These are phyloP conservation scores for Marasmius tenuissimus DNA, from an alignment of 1,284 basidiomycete genomes.

Conservation along the genomic window DNA sequence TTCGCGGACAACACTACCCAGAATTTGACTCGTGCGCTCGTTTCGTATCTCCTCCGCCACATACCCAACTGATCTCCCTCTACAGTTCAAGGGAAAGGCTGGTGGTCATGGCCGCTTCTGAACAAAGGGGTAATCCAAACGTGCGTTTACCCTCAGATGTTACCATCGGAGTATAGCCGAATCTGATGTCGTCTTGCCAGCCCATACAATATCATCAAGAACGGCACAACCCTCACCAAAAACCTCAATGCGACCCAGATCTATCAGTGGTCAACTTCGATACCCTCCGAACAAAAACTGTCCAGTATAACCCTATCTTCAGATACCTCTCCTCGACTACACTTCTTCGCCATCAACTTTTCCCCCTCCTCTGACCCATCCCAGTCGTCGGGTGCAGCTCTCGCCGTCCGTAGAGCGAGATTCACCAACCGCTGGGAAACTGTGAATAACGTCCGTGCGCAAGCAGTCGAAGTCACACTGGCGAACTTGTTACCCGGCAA, in stretches of 20 bases:
- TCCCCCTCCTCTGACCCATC: slow-evolving; percentile 27
- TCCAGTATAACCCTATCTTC: slow-evolving; percentile 40
- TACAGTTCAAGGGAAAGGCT: slow-evolving; percentile 39
- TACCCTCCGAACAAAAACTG: slow-evolving; percentile 38
- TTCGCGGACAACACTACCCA: slow-evolving; percentile 27
- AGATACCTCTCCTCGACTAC: slow-evolving; percentile 32
- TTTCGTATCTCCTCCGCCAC: not conserved
- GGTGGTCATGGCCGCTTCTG: slow-evolving; percentile 34
- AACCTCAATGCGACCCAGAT: slow-evolving; percentile 42
- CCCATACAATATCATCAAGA: slow-evolving; percentile 36
- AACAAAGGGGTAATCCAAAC: slow-evolving; percentile 37
- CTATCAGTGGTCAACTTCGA: slow-evolving; percentile 42
- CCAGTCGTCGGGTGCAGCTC: slow-evolving; percentile 19
- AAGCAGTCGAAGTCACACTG: slow-evolving; percentile 45
- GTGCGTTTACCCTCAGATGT: slow-evolving; percentile 22
- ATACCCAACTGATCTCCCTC: not conserved
- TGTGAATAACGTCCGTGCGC: slow-evolving; percentile 31
- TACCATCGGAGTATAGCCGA: not conserved
- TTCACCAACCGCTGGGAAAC: slow-evolving; percentile 46
- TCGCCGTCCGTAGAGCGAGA: slow-evolving; percentile 37
- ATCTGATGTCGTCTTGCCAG: slow-evolving; percentile 18
- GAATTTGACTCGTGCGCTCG: not conserved
- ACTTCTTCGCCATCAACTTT: slow-evolving; percentile 46
- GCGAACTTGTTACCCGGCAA: slow-evolving; percentile 43
- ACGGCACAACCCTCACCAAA: slow-evolving; percentile 22